A percentile compares a stretch with the other conserved stretches of the same genome.
These are phyloP conservation scores for Iris pallida DNA, from an alignment of 116 monocot species.

Conservation along the genomic window DNA sequence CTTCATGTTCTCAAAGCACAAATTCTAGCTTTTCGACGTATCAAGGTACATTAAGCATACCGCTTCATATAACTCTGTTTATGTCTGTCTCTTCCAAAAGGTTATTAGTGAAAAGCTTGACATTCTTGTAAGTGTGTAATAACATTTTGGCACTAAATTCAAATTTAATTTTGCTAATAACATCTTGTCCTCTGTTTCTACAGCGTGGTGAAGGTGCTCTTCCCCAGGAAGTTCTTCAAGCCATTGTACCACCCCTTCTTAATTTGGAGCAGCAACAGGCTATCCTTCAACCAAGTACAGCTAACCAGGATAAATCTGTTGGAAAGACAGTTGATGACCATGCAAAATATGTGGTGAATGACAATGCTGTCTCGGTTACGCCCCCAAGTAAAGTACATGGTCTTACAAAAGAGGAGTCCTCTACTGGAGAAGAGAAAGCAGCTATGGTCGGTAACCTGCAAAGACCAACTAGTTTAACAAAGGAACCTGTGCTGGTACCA, in stretches of 20 bases:
- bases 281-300: conserved; percentile 12
- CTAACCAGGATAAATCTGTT: conserved; percentile 28
- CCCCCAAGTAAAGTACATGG: conserved; percentile 20
- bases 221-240: conserved; percentile 73
- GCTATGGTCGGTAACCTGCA: conserved; percentile 2
- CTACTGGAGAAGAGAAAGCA: conserved; percentile 40
- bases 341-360: conserved; percentile 28
- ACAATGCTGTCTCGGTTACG: conserved; percentile 20
- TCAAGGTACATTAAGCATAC: conserved; percentile 48
- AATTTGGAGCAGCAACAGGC: conserved; percentile 34
- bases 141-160: neutral
- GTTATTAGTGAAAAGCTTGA: neutral
- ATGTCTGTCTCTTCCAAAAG: neutral
- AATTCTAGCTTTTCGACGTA: conserved; percentile 83
- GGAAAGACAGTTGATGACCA: conserved; percentile 31
- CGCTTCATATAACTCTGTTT: neutral
- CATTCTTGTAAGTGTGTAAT: neutral
- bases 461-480: conserved; percentile 23
- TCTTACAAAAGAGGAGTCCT: conserved; percentile 40
- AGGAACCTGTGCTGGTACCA: conserved; percentile 28
- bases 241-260: conserved; percentile 68
- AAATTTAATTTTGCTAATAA: neutral
- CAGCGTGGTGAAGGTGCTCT: conserved; percentile 79
- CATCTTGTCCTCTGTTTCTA: neutral
- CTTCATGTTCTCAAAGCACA: conserved; percentile 93